A percentile compares a stretch with the other conserved stretches of the same genome.
Evolutionary conservation across 2,329 filamentous ascomycete genomes (phyloP).

Genomic region (Cytospora schulzeri): DNA sequence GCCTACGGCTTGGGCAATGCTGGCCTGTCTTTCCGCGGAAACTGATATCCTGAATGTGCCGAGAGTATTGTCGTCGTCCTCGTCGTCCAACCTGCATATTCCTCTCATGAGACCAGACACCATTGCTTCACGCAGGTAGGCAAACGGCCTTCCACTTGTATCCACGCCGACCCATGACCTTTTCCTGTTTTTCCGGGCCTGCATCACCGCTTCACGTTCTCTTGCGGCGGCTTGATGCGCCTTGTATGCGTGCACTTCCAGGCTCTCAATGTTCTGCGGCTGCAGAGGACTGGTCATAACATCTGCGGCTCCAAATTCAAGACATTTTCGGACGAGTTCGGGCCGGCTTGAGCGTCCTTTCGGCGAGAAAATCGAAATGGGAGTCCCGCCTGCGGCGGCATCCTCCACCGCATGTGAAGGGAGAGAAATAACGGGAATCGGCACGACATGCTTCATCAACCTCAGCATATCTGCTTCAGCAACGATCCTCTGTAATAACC

Average conservation of each 20-base stretch:
- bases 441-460: slow-evolving; percentile 58
- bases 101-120: slow-evolving; percentile 87
- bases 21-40: slow-evolving; percentile 62
- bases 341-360: slow-evolving; percentile 13
- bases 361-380: slow-evolving; percentile 6
- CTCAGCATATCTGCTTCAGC: slow-evolving; percentile 60
- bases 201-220: slow-evolving; percentile 72
- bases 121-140: slow-evolving; percentile 90
- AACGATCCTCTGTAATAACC: slow-evolving; percentile 57
- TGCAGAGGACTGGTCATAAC: slow-evolving; percentile 81
- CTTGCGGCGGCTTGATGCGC: slow-evolving; percentile 74
- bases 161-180: slow-evolving; percentile 89
- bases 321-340: slow-evolving; percentile 56
- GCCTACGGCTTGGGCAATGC: slow-evolving; percentile 70
- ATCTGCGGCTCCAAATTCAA: slow-evolving; percentile 86
- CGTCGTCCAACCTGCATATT: slow-evolving; percentile 73
- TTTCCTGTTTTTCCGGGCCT: slow-evolving; percentile 75
- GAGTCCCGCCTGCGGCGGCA: slow-evolving; percentile 14
- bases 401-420: slow-evolving; percentile 7
- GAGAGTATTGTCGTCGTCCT: slow-evolving; percentile 55
- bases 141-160: slow-evolving; percentile 76
- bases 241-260: slow-evolving; percentile 83
- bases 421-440: slow-evolving; percentile 52
- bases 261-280: slow-evolving; percentile 69
- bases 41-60: slow-evolving; percentile 57